Evolutionary conservation across 305 asterid genomes (phyloP), one percentile per base, ranked within the genome.

Genomic region (Striga hermonthica): DNA sequence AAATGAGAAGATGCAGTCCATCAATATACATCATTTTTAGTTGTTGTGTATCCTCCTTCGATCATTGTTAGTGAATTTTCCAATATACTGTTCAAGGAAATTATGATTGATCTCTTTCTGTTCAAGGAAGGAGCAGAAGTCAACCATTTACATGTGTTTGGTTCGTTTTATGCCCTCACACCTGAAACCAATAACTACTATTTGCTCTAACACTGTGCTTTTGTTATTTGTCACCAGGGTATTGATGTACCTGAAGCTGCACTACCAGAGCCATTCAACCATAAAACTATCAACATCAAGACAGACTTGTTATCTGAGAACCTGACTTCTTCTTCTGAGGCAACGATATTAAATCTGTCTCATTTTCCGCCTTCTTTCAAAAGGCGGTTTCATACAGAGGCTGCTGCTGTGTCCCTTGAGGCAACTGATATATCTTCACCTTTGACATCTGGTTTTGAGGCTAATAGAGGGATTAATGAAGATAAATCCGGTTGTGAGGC

Each of bases 181-280:
- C 60, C 54, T 45, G 40, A 22, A 22, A 22, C 31, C 31, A 22
- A 22, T 22, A 58, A 52, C 45, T 63, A 15, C 16, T 59, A 43
- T n/a, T 9, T 73, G 13, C 52, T 49, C 65, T 73, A 72, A 70
- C 45, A 45, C 9, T 60, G 11, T 57, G 47, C 9, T 73, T 45
- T 74, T 64, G 38, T 56, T 75, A 65, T 74, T 64, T 63, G 59
- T 68, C 73, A 58, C 60, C 85, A 88, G 94, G 84, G 45, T 12
- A 66, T 67, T 64, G 85, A 85, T 66, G 63, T 91, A 67, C 96
- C 98, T 65, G 91, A 85, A 85, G 94, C 98, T 63, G 68, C 60
- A 71, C 77, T 91, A 39, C 96, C 94, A 22, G 86, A 75, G 64
- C 95, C 90, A 54, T 84, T 78, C 63, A 70, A 69, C 84, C 71